Percentiles rank a stretch among this genome's conserved stretches.
These are phyloP conservation scores for Zarea fungicola DNA, from an alignment of 2,329 filamentous ascomycete genomes.

Conservation along the genomic window DNA sequence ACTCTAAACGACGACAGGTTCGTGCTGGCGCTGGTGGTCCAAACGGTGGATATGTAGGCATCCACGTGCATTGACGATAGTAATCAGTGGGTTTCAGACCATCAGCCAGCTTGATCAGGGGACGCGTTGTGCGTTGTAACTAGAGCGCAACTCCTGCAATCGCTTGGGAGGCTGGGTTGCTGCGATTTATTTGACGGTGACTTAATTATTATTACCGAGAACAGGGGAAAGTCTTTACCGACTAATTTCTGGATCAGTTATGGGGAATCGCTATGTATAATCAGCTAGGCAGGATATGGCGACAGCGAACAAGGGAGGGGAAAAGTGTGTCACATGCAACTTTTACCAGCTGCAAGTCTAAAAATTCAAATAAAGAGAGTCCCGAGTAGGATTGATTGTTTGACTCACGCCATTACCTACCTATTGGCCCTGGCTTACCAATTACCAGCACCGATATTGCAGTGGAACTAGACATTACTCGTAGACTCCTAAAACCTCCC, in stretches of 20 bases:
- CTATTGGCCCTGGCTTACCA: too few species aligned
- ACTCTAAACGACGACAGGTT: too few species aligned
- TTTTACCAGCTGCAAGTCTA: background rate
- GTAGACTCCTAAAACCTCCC: background rate
- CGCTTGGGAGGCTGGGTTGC: too few species aligned
- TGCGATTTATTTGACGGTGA: background rate
- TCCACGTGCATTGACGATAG: slow-evolving; percentile 4
- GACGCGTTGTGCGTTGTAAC: too few species aligned
- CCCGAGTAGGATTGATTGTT: too few species aligned
- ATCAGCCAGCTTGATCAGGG: too few species aligned
- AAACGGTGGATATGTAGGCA: background rate
- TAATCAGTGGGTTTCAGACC: background rate
- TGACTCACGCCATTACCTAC: background rate
- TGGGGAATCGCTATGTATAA: background rate
- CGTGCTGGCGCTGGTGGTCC: background rate
- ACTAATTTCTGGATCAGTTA: too few species aligned
- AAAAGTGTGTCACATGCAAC: slow-evolving; percentile 3
- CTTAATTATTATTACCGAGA: too few species aligned
- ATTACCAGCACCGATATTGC: background rate
- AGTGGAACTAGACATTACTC: background rate
- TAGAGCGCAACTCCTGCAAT: too few species aligned
- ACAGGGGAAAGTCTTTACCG: too few species aligned
- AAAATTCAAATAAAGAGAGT: background rate
- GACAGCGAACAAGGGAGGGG: background rate
- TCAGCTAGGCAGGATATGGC: background rate